These are phyloP conservation scores for Beauveria pseudobassiana DNA, from an alignment of 2,329 filamentous ascomycete species.

Conservation along the genomic window DNA sequence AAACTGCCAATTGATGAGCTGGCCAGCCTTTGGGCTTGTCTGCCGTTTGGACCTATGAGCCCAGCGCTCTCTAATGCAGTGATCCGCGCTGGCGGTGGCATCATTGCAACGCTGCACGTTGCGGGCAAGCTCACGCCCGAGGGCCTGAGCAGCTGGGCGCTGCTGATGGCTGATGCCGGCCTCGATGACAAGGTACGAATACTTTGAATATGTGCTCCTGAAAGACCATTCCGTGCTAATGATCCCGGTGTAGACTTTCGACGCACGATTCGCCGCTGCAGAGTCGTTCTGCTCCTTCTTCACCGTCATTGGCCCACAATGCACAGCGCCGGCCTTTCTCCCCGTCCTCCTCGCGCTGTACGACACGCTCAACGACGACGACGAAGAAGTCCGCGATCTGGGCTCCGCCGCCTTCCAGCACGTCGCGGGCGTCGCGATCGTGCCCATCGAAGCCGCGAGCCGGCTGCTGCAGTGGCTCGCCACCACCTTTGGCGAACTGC, in stretches of 20 bases:
- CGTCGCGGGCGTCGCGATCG: constrained; percentile 38
- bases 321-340: constrained; percentile 34
- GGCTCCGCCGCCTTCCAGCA: constrained; percentile 44
- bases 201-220: neutral
- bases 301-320: constrained; percentile 16
- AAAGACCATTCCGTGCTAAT: neutral
- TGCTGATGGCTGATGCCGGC: constrained; percentile 41
- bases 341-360: constrained; percentile 60
- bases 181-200: constrained; percentile 40
- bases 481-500: constrained; percentile 24
- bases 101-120: constrained; percentile 30
- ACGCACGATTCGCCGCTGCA: constrained; percentile 54
- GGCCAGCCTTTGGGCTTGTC: constrained; percentile 31
- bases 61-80: constrained; percentile 43
- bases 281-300: constrained; percentile 48
- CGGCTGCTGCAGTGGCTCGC: constrained; percentile 38
- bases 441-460: constrained; percentile 40
- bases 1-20: constrained; percentile 28
- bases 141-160: constrained; percentile 36
- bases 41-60: constrained; percentile 33
- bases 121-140: constrained; percentile 11
- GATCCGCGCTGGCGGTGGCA: constrained; percentile 38
- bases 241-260: constrained; percentile 45
- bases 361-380: constrained; percentile 77
- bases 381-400: constrained; percentile 73